Conservation (phyloP, 78 protist genomes). For the Capsaspora owczarzaki region DNA sequence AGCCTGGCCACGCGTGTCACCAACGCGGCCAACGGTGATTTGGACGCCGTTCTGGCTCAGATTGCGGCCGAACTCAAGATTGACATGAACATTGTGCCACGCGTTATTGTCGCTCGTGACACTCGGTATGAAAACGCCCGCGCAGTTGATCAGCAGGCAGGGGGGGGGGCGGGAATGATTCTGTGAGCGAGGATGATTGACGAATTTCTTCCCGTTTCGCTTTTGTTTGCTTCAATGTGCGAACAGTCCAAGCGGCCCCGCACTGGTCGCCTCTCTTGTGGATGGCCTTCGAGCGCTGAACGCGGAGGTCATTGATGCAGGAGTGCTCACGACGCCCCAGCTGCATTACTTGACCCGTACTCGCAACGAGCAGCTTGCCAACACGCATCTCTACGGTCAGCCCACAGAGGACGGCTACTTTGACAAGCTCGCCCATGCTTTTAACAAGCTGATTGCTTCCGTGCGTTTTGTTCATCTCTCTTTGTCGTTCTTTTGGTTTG, state of each 20-base stretch:
- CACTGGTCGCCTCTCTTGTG: slow-evolving; percentile 12
- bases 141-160: too few species aligned
- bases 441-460: not conserved
- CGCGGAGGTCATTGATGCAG: slow-evolving; percentile 8
- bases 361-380: too few species aligned
- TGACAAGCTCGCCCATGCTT: not conserved
- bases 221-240: too few species aligned
- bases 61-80: not conserved
- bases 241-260: not conserved
- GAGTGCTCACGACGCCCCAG: slow-evolving; percentile 61
- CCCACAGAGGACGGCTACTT: slow-evolving; percentile 11
- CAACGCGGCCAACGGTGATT: slow-evolving; percentile 26
- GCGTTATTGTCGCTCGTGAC: slow-evolving; percentile 6
- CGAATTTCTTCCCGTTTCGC: too few species aligned
- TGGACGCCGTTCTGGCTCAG: not conserved
- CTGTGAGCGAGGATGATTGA: too few species aligned
- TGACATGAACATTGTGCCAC: not conserved
- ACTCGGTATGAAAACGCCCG: not conserved
- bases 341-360: slow-evolving; percentile 46
- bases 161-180: too few species aligned
- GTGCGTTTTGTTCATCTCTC: not conserved
- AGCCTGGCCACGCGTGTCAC: slow-evolving; percentile 27
- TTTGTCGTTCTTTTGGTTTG: not conserved
- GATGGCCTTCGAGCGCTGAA: slow-evolving; percentile 7
- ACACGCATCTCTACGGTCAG: slow-evolving; percentile 1